Conservation (phyloP, 441 rosid genomes). For the Jatropha podagrica region DNA sequence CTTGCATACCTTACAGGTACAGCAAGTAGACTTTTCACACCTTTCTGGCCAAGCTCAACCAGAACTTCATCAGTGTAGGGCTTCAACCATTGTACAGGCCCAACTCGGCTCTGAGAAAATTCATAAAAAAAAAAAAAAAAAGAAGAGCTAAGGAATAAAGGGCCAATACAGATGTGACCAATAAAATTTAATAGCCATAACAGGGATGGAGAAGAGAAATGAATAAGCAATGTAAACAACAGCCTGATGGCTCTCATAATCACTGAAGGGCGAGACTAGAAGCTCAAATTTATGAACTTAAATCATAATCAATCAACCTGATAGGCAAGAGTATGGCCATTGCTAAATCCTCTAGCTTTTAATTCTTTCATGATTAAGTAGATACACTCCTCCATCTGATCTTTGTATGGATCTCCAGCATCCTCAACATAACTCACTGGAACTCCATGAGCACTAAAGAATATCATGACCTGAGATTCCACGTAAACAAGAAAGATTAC, state of each 20-base stretch:
- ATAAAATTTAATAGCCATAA: neutral
- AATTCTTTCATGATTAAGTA: conserved; percentile 77
- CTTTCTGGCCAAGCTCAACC: conserved; percentile 88
- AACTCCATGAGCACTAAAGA: conserved; percentile 98
- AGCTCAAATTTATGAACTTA: conserved; percentile 6
- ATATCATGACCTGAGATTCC: conserved; percentile 66
- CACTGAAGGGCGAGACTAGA: neutral
- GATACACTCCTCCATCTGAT: conserved; percentile 96
- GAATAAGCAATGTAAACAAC: neutral
- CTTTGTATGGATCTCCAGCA: conserved; percentile 95
- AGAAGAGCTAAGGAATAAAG: neutral
- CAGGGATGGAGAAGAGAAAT: neutral
- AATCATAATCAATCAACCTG: conserved; percentile 52
- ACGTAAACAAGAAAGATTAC: neutral
- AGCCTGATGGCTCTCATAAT: neutral
- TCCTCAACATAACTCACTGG: conserved; percentile 85
- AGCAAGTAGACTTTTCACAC: conserved; percentile 92
- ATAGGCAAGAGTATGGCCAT: conserved; percentile 76
- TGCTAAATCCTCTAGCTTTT: conserved; percentile 69
- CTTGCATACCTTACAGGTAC: conserved; percentile 79
- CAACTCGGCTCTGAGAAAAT: conserved; percentile 82
- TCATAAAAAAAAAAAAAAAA: neutral
- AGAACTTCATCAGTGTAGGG: conserved; percentile 97
- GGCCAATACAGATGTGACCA: neutral
- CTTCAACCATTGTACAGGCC: conserved; percentile 97